A percentile compares a stretch with the other conserved stretches of the same genome.
These are phyloP conservation scores for Chimonanthus salicifolius DNA, from an alignment of 164 flowering plant species.

Conservation along the genomic window DNA sequence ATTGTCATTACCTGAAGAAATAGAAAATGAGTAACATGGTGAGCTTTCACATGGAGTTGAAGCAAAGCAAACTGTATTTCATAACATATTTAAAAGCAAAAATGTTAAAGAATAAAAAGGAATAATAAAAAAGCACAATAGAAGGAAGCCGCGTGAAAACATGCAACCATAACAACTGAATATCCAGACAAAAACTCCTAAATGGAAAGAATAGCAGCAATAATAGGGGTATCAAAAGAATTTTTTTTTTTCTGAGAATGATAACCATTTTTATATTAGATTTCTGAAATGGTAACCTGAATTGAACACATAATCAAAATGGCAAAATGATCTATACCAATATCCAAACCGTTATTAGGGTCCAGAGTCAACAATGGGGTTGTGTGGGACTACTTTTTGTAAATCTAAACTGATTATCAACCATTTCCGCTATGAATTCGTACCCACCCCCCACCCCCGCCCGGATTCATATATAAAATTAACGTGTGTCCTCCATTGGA, in stretches of 20 bases:
- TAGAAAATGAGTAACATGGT: background rate
- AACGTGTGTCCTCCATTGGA: too few species aligned
- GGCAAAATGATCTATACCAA: too few species aligned
- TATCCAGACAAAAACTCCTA: background rate
- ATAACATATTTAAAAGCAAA: background rate
- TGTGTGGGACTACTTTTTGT: too few species aligned
- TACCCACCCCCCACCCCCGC: too few species aligned
- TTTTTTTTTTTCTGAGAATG: background rate
- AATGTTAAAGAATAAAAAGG: background rate
- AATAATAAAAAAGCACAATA: background rate
- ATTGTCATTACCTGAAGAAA: slow-evolving; percentile 33
- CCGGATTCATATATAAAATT: too few species aligned
- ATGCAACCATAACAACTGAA: background rate
- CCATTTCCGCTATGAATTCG: too few species aligned
- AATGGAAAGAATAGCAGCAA: background rate
- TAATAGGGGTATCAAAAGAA: background rate
- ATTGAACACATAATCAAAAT: background rate
- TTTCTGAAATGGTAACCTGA: background rate
- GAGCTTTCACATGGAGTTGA: background rate
- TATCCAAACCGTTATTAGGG: too few species aligned
- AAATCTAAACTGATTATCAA: too few species aligned
- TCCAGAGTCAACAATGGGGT: too few species aligned
- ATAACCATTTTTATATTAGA: background rate
- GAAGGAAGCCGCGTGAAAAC: background rate
- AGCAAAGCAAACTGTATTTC: too few species aligned